Base-by-base conservation (phyloP, 2,329 filamentous ascomycete genomes). In the Teratosphaeria epicoccoides region DNA sequence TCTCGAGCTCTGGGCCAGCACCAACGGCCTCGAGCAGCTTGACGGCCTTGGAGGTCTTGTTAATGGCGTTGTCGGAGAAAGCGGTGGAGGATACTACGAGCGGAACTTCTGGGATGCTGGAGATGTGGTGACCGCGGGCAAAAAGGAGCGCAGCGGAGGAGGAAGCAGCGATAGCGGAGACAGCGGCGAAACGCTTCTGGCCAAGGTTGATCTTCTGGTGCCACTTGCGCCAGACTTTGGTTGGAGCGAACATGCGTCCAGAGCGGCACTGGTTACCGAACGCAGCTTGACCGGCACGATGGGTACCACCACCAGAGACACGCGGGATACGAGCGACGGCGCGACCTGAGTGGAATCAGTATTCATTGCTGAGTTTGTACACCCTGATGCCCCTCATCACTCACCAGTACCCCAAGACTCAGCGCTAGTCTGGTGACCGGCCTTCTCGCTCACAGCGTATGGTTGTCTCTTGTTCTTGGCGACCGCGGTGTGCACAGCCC, bases 231-330 rank as follows among this genome's bases (percentile, higher is more conserved):
- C 93, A 98, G 80, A 95, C 87, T 86, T 98, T 98, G 78, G 93
- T 98, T 65, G 93, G 93, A 67, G 93, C 93, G 80, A 98, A 98
- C 93, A 98, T 98, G 80, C 93, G 93, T 81, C 94, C 93, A 73
- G 91, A 95, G 76, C 93, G 90, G 81, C 93, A 98, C 89, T 91
- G 89, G 87, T 98, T 98, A 88, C 93, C 93, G 77, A 97, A 98
- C 68, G 93, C 93, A 76, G 93, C 93, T 82, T 98, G 93, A 81
- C 93, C 93, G 72, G 93, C 93, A 83, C 93, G 91, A 85, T 98
- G 93, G 75, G 93, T 98, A 88, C 93, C 93, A 81, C 93, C 91
- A 84, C 93, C 93, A 73, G 93, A 97, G 76, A 98, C 93, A 96
- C 93, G 93, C 71, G 94, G 93, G 71, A 98, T 98, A 97, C 93